Evolutionary conservation across 371 early-diverging fungal species (phyloP).

Genomic region (Lichtheimia ornata): DNA sequence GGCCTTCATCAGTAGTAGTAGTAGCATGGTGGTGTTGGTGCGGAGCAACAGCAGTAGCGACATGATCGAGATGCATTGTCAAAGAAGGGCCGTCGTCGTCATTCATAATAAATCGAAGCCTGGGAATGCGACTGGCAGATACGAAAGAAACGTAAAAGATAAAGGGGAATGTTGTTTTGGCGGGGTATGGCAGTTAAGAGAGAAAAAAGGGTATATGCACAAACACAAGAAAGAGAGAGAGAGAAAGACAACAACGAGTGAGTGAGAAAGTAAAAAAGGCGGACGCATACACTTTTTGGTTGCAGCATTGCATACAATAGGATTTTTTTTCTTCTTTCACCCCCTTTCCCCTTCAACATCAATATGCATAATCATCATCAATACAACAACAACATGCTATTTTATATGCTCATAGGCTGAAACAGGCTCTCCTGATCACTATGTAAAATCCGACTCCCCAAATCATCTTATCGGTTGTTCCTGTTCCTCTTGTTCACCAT

Average conservation of each 20-base stretch:
- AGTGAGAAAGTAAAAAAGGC: background rate
- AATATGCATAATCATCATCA: too few species aligned
- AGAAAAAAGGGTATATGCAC: background rate
- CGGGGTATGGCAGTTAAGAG: background rate
- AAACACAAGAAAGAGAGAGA: background rate
- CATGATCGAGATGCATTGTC: conserved; percentile 1
- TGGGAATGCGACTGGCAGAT: background rate
- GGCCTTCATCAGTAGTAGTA: background rate
- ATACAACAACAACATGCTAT: too few species aligned
- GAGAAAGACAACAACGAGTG: too few species aligned
- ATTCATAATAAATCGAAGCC: background rate
- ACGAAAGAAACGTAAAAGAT: background rate
- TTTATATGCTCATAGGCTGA: too few species aligned
- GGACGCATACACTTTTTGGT: background rate
- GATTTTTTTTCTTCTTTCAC: background rate
- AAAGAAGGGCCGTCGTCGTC: background rate
- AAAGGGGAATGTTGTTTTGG: too few species aligned
- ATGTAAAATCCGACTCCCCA: too few species aligned
- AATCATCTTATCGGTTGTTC: too few species aligned
- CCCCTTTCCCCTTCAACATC: background rate
- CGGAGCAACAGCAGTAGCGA: background rate
- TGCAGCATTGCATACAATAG: background rate
- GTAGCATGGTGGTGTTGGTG: conserved; percentile 1
- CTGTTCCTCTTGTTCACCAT: too few species aligned
- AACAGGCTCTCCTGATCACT: too few species aligned